These are phyloP conservation scores for Helenozyma baotianmanensis DNA, from an alignment of 805 yeast genomes.

Conservation along the genomic window DNA sequence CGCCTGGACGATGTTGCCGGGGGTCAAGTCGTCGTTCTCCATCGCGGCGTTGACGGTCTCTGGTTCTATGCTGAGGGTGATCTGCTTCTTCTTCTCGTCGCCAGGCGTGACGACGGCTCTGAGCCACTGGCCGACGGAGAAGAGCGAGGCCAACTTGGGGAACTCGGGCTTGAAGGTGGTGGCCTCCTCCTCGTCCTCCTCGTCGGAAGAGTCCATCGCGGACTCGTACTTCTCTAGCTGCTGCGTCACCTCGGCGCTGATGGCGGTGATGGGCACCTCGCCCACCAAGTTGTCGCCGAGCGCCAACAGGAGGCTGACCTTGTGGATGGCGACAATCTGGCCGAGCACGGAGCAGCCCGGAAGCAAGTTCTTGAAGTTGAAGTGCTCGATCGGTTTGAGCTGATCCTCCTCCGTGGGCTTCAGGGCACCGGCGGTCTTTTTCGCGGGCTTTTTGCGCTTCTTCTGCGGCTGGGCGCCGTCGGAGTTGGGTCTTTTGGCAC, in stretches of 20 bases:
- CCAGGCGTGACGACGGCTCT: slow-evolving; percentile 70
- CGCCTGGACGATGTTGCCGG: slow-evolving; percentile 69
- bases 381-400: slow-evolving; percentile 54
- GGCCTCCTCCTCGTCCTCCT: slow-evolving; percentile 26
- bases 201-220: slow-evolving; percentile 33
- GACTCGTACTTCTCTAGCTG: slow-evolving; percentile 52
- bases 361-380: slow-evolving; percentile 56
- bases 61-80: slow-evolving; percentile 74
- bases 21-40: slow-evolving; percentile 57
- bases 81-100: slow-evolving; percentile 47
- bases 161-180: slow-evolving; percentile 35
- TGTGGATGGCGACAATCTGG: slow-evolving; percentile 58
- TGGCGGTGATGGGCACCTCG: slow-evolving; percentile 66
- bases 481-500: slow-evolving; percentile 23
- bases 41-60: slow-evolving; percentile 58
- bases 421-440: slow-evolving; percentile 15
- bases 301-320: slow-evolving; percentile 61
- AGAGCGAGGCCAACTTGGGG: slow-evolving; percentile 53
- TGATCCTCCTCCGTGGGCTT: slow-evolving; percentile 23
- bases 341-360: slow-evolving; percentile 79
- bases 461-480: slow-evolving; percentile 22
- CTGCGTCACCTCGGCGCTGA: slow-evolving; percentile 59
- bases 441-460: slow-evolving; percentile 20
- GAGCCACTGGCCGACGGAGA: slow-evolving; percentile 78
- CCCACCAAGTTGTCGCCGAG: slow-evolving; percentile 82